Base-by-base conservation (phyloP, 1,284 basidiomycete genomes). In the Ustilago vetiveriae region DNA sequence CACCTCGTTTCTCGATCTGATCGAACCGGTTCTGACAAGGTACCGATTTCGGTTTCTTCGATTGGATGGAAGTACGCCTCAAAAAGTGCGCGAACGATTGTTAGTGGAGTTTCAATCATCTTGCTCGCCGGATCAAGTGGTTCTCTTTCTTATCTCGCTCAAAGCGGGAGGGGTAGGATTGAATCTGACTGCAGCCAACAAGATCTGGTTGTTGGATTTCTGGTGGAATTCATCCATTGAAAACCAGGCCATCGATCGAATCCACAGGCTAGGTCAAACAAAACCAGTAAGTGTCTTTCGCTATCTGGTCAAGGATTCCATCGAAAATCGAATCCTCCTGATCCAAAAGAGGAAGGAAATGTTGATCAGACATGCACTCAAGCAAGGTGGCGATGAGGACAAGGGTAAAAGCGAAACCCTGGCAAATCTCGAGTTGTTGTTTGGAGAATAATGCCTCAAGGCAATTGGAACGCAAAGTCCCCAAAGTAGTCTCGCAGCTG, bases 261-360 rank as follows among this genome's bases (percentile, higher is more conserved):
- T 92, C 19, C 91, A 93, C 76, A 84, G 91, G 26, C 88, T 93
- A 24, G 92, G 92, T 0, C 96, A 98, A 82, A 94, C 90, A 4
- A 87, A 89, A 48, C 90, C 90, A 0, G 95, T 98, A 17, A 90
- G 90, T 70, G 93, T 96, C 26, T 93, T 90, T 53, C 90, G 95
- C 53, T 94, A 93, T 82, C 90, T 97, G 63, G 93, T 98, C 74
- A 89, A 92, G 79, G 88, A 93, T 76, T 90, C 92, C 24, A 96
- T 99, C 81, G 96, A 93, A 90, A 82, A 83, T 27, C 79, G 83
- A 3, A 73, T 78, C 39, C 24, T 77, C n/a, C 29, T 69, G 79
- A 97, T 98, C 45, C 95, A 99, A 85, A 87, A 87, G 82, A 92
- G 94, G 85, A 99, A 99, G 85, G 92, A 90, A 4, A 91, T 90